Conservation (phyloP, 192 early-diverging fungal species). For the Paraglomus occultum region DNA sequence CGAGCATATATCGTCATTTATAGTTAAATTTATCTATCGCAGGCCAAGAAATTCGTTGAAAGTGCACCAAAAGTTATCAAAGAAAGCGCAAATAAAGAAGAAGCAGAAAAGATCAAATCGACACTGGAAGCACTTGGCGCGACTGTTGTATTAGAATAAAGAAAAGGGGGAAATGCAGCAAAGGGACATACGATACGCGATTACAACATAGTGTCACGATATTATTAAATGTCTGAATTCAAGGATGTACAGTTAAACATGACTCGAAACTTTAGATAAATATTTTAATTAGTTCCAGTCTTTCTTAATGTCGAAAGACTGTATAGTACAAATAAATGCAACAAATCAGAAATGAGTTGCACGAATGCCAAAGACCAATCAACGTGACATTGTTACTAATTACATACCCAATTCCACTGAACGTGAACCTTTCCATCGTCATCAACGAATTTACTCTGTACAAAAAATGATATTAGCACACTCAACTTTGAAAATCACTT, state of each 20-base stretch:
- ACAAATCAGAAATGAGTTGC: not conserved
- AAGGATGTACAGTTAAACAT: no score
- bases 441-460: conserved; percentile 86
- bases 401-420: conserved; percentile 73
- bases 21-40: not conserved
- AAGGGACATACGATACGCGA: no score
- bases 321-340: not conserved
- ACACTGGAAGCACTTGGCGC: conserved; percentile 90
- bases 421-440: conserved; percentile 83
- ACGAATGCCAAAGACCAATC: not conserved
- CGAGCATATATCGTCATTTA: not conserved
- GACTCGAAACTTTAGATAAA: no score
- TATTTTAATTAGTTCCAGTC: conserved; percentile 65
- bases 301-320: conserved; percentile 84
- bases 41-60: conserved; percentile 99
- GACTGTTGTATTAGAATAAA: conserved; percentile 91
- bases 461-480: no score
- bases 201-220: no score
- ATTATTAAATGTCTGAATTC: no score
- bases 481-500: no score
- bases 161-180: not conserved
- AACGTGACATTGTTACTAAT: conserved; percentile 25
- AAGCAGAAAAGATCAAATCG: conserved; percentile 98
- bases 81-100: conserved; percentile 86
- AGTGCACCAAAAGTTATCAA: conserved; percentile 94